phyloP scores from a whole-genome alignment of 345 rosid species.

The Litchi chinensis region DNA sequence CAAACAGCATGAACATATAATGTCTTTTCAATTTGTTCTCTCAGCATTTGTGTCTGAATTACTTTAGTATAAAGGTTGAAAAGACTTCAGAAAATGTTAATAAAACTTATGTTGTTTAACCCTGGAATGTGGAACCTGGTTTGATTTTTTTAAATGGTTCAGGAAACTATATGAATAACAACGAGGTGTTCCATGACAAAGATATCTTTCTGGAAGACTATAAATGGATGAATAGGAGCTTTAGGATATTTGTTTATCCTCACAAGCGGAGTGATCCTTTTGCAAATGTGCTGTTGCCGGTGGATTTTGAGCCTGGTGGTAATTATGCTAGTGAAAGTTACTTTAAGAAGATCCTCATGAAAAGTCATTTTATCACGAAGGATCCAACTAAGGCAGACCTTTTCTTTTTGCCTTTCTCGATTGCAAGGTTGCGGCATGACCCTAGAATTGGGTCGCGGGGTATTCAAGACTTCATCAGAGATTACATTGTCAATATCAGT shows the following conservation, averaged over 20 bases:
- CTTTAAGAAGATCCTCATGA: conserved; percentile 53
- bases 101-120: conserved; percentile 3
- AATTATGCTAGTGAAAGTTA: conserved; percentile 66
- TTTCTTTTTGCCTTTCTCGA: conserved; percentile 64
- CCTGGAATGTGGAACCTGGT: conserved; percentile 19
- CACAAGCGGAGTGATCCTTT: conserved; percentile 49
- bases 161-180: conserved; percentile 38
- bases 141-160: conserved; percentile 42
- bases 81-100: background rate
- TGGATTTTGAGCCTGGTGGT: conserved; percentile 47
- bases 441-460: conserved; percentile 39
- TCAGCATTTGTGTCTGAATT: background rate
- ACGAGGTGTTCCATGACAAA: conserved; percentile 49
- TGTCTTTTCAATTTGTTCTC: too few species aligned
- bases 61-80: background rate
- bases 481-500: conserved; percentile 43
- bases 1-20: too few species aligned
- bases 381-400: conserved; percentile 52
- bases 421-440: conserved; percentile 59
- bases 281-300: conserved; percentile 48
- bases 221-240: conserved; percentile 55
- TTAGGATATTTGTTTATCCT: conserved; percentile 62
- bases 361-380: conserved; percentile 51
- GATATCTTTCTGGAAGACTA: conserved; percentile 53
- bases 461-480: conserved; percentile 44